Evolutionary conservation across 2,329 filamentous ascomycete genomes (phyloP).

Genomic region (Nemania bipapillata): DNA sequence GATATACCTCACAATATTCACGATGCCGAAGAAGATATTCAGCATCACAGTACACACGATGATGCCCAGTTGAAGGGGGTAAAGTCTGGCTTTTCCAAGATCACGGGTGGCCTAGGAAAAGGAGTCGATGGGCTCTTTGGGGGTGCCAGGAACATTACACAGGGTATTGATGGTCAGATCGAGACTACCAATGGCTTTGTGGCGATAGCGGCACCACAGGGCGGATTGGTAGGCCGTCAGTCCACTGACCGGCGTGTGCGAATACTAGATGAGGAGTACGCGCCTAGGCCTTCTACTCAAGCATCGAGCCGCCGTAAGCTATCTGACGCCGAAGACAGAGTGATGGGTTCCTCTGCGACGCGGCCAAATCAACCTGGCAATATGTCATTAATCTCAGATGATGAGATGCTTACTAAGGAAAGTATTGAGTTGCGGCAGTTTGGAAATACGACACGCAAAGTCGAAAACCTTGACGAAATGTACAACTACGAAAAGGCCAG

Average conservation of each 20-base stretch:
- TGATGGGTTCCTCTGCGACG: constrained; percentile 47
- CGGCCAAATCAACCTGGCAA: constrained; percentile 52
- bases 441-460: constrained; percentile 65
- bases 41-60: constrained; percentile 30
- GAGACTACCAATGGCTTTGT: constrained; percentile 67
- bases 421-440: constrained; percentile 50
- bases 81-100: constrained; percentile 57
- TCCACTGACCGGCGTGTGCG: constrained; percentile 50
- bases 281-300: constrained; percentile 45
- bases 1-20: constrained; percentile 64
- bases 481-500: constrained; percentile 58
- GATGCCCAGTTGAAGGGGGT: constrained; percentile 45
- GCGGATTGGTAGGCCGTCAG: constrained; percentile 39
- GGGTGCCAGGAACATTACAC: constrained; percentile 59
- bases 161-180: constrained; percentile 63
- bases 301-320: constrained; percentile 37
- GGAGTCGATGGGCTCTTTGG: constrained; percentile 58
- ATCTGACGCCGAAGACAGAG: constrained; percentile 41
- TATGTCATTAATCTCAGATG: constrained; percentile 54
- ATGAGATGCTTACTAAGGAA: constrained; percentile 50
- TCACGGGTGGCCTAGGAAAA: constrained; percentile 63
- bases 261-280: constrained; percentile 52
- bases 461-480: constrained; percentile 62
- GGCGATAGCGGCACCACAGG: constrained; percentile 47
- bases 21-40: constrained; percentile 53